Conservation (phyloP, 129 eudicot species). For the Chrysanthemum makinoi region DNA sequence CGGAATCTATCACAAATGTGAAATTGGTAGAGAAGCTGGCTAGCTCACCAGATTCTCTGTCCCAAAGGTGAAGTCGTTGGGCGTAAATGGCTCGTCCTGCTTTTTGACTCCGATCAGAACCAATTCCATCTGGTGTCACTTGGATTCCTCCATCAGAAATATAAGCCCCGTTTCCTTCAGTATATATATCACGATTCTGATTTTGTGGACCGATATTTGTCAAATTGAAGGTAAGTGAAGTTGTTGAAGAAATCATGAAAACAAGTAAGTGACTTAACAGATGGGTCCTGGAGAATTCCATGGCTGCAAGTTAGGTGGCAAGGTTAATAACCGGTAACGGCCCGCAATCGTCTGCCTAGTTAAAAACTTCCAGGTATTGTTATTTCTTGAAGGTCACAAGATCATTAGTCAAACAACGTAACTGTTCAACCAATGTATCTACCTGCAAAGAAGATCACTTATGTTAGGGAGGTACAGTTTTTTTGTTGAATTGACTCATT, state of each 20-base stretch:
- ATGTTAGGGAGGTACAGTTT: no score
- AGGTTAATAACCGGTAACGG: no score
- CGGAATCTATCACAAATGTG: constrained; percentile 6
- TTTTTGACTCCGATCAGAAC: background rate
- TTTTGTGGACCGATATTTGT: background rate
- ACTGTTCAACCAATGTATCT: no score
- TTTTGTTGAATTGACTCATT: no score
- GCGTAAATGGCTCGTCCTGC: background rate
- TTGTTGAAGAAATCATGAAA: constrained; percentile 12
- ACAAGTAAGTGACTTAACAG: constrained; percentile 3
- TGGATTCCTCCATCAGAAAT: background rate
- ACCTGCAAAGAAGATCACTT: background rate
- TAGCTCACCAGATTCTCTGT: background rate
- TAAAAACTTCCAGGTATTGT: background rate
- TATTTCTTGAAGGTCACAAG: background rate
- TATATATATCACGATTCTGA: background rate
- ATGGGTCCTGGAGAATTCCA: constrained; percentile 9
- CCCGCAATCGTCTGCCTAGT: no score
- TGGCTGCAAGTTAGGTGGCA: background rate
- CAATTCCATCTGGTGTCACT: background rate
- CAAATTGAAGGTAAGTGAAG: constrained; percentile 20
- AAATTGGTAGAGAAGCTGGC: constrained; percentile 7
- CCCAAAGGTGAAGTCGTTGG: constrained; percentile 7
- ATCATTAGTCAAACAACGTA: background rate
- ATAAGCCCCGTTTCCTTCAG: background rate